Base-by-base conservation (phyloP, 1,139 yeast genomes). In the Kodamaea sp. region DNA sequence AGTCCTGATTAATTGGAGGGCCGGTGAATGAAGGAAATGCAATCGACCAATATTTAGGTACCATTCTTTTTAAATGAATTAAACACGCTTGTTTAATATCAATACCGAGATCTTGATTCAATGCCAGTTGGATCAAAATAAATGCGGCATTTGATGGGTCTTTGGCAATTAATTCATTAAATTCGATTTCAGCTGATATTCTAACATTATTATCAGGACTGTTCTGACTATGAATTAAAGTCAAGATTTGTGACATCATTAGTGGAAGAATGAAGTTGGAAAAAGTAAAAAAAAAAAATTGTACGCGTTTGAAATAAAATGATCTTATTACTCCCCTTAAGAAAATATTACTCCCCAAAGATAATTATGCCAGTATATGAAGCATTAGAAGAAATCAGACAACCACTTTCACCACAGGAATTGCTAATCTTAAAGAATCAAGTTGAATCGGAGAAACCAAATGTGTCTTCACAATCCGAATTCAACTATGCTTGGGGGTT, bases 401-500 rank as follows among this genome's bases (percentile, higher is more conserved):
- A 63, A 34, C 86, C 96, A 0, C 75, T 92, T 31, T 72, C 90
- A 1, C 73, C 77, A 3, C 85, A 83, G 43, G 95, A 92, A 56
- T 70, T 94, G 35, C 81, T 78, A 11, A 75, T 89, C 4, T 73
- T 92, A 31, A 80, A 78, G 45, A 77, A 82, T 52, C 97, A 90
- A 52, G 87, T 88, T 34, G 78, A 81, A 27, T 70, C 84, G 2
- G 98, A 94, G 58, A 82, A 85, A 30, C 95, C 94, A 7, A 69
- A 75, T 36, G 90, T 88, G 1, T 73, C 89, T 0, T 73, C 87
- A 0, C 97, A 88, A 59, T 84, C 96, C 4, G 77, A 81, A 43
- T 94, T 94, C 72, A 94, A 92, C 62, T 87, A 86, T 54, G 95
- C 97, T 1, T 94, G 99, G 98, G 98, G 95, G 1, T 68, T 92